phyloP scores from a whole-genome alignment of 2,329 filamentous ascomycete genomes.

The Scedosporium boydii region DNA sequence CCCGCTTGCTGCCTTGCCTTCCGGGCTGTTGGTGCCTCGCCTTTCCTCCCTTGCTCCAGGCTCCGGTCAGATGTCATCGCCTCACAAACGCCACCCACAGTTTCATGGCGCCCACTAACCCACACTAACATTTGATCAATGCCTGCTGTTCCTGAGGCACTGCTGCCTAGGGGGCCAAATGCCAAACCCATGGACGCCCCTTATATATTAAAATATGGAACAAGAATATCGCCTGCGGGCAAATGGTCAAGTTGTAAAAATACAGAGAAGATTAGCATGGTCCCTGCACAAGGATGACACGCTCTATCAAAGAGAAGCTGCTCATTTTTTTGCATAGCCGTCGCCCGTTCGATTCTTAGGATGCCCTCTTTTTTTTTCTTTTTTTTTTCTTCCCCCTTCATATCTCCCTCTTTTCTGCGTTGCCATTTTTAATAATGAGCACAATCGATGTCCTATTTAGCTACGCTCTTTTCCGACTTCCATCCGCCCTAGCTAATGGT shows the following conservation, averaged over 20 bases:
- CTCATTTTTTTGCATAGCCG: neutral
- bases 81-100: too few relatives aligned
- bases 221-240: neutral
- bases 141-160: neutral
- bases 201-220: neutral
- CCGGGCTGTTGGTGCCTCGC: neutral
- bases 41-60: neutral
- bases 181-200: neutral
- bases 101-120: too few relatives aligned
- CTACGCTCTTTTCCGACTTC: too few relatives aligned
- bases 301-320: slow-evolving; percentile 67
- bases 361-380: neutral
- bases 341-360: neutral
- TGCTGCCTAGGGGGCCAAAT: neutral
- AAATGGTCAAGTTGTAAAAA: neutral
- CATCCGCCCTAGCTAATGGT: too few relatives aligned
- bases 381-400: neutral
- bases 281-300: slow-evolving; percentile 64
- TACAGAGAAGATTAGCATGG: slow-evolving; percentile 1
- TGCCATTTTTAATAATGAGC: neutral
- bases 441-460: too few relatives aligned
- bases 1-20: too few relatives aligned
- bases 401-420: neutral
- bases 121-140: too few relatives aligned
- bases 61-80: too few relatives aligned